Percentiles rank a stretch among this genome's conserved stretches.
Evolutionary conservation across 139 green algal species (phyloP).

Genomic region (Picochlorum sp.): DNA sequence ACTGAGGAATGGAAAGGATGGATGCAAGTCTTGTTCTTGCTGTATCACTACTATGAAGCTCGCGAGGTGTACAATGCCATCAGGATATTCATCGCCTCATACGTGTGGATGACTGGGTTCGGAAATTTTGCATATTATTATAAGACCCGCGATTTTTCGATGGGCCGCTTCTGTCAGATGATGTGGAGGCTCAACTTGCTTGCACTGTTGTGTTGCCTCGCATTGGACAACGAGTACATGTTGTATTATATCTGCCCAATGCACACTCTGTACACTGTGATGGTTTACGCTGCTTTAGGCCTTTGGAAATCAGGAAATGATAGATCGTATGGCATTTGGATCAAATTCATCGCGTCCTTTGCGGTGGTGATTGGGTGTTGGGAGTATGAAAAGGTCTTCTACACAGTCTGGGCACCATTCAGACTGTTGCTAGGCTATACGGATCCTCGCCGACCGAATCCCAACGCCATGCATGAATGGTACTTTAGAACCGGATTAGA

Average conservation of each 20-base stretch:
- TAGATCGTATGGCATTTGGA: slow-evolving; percentile 36
- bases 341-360: slow-evolving; percentile 51
- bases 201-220: slow-evolving; percentile 65
- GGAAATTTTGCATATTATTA: slow-evolving; percentile 98
- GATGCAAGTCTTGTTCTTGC: slow-evolving; percentile 93
- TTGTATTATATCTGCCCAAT: slow-evolving; percentile 99
- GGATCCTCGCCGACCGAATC: slow-evolving; percentile 65
- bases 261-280: slow-evolving; percentile 94
- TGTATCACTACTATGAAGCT: slow-evolving; percentile 96
- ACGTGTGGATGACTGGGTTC: slow-evolving; percentile 98
- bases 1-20: slow-evolving; percentile 97
- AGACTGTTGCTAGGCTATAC: slow-evolving; percentile 70
- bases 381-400: slow-evolving; percentile 86
- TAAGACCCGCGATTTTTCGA: slow-evolving; percentile 58
- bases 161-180: slow-evolving; percentile 81
- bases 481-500: slow-evolving; percentile 89
- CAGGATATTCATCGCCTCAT: slow-evolving; percentile 90
- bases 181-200: slow-evolving; percentile 97
- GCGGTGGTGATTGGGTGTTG: slow-evolving; percentile 64
- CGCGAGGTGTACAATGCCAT: slow-evolving; percentile 94
- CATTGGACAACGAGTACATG: slow-evolving; percentile 89
- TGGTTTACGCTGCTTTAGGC: slow-evolving; percentile 76
- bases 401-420: slow-evolving; percentile 76
- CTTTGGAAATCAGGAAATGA: slow-evolving; percentile 61
- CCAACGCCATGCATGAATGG: slow-evolving; percentile 79